Evolutionary conservation across 1,284 basidiomycete species (phyloP), one percentile per base, ranked within the genome.

Genomic region (Moesziomyces globuligerus): DNA sequence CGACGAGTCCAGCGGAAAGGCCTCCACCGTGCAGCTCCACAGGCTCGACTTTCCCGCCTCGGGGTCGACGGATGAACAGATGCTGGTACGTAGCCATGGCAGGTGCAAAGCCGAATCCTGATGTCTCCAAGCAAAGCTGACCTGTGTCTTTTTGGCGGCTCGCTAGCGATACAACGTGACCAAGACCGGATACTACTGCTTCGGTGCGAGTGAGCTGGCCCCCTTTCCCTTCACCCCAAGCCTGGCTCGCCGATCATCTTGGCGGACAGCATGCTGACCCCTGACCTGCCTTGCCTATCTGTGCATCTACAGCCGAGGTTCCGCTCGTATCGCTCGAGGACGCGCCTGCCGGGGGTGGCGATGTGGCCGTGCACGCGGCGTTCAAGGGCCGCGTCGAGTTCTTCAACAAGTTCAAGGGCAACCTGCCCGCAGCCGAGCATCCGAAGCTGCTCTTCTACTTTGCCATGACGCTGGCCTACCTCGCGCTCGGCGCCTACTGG

Each of bases 371-470:
- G 40, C 92, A 94, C 78, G 90, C 92, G n/a, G 86, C 86, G 20
- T 98, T 94, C 83, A 85, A 86, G 8, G 95, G 93, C 25, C 84
- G 86, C 25, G 90, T 98, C 40, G 85, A 90, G 42, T 98, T 98
- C 86, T 87, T 87, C 75, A 98, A 97, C 83, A 89, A 86, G 3
- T 98, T 98, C 81, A 85, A 90, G 36, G 95, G 95, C 34, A 88
- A 92, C 81, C 86, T 99, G 18, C 88, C 95, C 4, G 94, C 94
- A 4, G 88, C 91, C 3, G 95, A 99, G 82, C 96, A 97, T 82
- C 95, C 95, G n/a, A 99, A 98, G 88, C 91, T 98, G 78, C 90
- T 88, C 66, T 97, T 98, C 83, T 98, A 98, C 84, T 88, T 91
- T 51, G 82, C 85, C 21, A 89, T 98, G 86, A 91, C 91, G 76